Evolutionary conservation across 768 basidiomycete species (phyloP), one percentile per base, ranked within the genome.

Genomic region (Amanita polypyramis): DNA sequence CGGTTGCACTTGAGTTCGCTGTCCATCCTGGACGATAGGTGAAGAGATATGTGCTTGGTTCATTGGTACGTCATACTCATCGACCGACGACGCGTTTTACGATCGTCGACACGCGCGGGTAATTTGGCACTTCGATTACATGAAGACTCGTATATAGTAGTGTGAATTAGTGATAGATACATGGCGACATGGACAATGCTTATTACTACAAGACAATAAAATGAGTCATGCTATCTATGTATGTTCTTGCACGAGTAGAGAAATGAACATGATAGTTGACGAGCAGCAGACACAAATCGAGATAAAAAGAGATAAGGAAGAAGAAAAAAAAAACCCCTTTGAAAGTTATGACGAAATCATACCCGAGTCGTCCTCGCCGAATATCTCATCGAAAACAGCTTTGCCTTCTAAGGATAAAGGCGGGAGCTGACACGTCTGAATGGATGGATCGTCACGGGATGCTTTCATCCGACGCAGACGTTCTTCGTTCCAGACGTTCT

Each of bases 401-500:
- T 82, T 86, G 44, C 86, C 87, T 40, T 88, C 81, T 21, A 72
- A 69, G 33, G 76, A 65, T 51, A 92, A 65, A 20, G 82, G 74
- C 30, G 82, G 76, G 2, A 91, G 74, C 51, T 80, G 77, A 36
- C 62, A 65, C 14, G 64, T 64, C 43, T 64, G 64, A 15, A 63
- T 58, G 4, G 65, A 68, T 32, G 75, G 67, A 56, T 80, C 75
- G 47, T 85, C 82, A 21, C 80, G 69, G 32, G 74, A 70, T 15
- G 65, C 61, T 65, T 85, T 84, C 54, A 80, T 77, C 54, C 84
- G 71, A 49, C 77, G 70, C 54, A 82, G 70, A 47, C 84, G 79
- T 65, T 95, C 92, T 51, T 84, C 79, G 51, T 88, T 83, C 87
- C 91, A 98, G 35, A 95, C 88, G 43, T 72, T 74, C 61, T 86